Evolutionary conservation across 225 moss, liverwort and hornwort species (phyloP), one percentile per base, ranked within the genome.

Genomic region (Marchantia polymorpha): DNA sequence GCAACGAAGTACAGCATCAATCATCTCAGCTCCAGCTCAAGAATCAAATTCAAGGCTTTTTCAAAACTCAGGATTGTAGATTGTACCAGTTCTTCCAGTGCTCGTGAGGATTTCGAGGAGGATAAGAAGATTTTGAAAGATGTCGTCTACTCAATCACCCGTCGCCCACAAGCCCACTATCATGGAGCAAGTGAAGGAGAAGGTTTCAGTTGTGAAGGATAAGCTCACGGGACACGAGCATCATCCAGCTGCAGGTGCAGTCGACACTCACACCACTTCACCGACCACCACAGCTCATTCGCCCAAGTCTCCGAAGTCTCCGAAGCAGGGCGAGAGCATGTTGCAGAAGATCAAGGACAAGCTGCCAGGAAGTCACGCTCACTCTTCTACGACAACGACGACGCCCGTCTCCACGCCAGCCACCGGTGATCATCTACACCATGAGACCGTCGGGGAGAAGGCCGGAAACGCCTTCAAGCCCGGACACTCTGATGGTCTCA

Each of bases 151-250:
- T n/a, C n/a, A n/a, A n/a, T n/a, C 31, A 39, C 12, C 27, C 50
- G 15, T 12, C 12, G n/a, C 3, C 23, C 60, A 61, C 49, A 76
- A 76, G 63, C 76, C 76, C 39, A 39, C 59, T 4, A 7, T 76
- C 10, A 48, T 61, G 31, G 60, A 60, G 59, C 30, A 76, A 16
- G 39, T 76, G 22, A 59, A 63, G 23, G 76, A 76, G 76, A 76
- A 76, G 60, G 47, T 76, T 8, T 17, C 29, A 3, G 76, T 15
- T 7, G 76, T 76, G 27, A 76, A 76, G 76, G 76, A 61, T 20
- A 76, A 76, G 76, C 39, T 76, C 3, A 53, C 73, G 25, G 73
- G 73, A 73, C 52, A 54, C 52, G 73, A 54, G 0, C 73, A 73
- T 73, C 52, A 27, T 6, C 12, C 25, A 14, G 52, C 73, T 4